A percentile compares a stretch with the other conserved stretches of the same genome.
These are phyloP conservation scores for Penicillium freii DNA, from an alignment of 2,329 filamentous ascomycete genomes.

Conservation along the genomic window DNA sequence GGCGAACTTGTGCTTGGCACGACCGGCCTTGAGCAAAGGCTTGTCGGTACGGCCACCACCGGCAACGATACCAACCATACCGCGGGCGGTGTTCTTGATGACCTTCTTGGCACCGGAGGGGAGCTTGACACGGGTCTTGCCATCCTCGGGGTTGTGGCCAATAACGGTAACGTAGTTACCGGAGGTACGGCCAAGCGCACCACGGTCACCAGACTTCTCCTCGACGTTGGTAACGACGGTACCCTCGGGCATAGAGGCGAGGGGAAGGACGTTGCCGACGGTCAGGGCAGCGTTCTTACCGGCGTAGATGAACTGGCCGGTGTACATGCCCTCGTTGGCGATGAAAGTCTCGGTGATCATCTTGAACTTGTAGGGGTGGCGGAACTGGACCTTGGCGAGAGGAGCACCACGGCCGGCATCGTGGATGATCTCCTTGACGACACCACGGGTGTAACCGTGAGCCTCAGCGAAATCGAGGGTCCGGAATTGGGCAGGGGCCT, in stretches of 20 bases:
- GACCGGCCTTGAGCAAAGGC: constrained; percentile 98
- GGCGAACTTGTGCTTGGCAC: constrained; percentile 99
- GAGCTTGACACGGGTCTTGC: constrained; percentile 99
- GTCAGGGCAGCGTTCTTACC: constrained; percentile 97
- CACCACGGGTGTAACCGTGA: constrained; percentile 95
- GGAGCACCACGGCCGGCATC: constrained; percentile 97
- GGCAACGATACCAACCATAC: constrained; percentile 99
- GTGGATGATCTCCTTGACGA: constrained; percentile 99
- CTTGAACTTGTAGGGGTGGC: constrained; percentile 98
- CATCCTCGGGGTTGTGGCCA: constrained; percentile 97
- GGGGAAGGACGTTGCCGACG: constrained; percentile 95
- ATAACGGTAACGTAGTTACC: constrained; percentile 99
- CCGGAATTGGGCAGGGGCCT: constrained; percentile 93
- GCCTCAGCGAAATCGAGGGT: constrained; percentile 94
- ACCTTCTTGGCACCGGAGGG: constrained; percentile 99
- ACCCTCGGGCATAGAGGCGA: constrained; percentile 95
- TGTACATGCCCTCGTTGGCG: constrained; percentile 99
- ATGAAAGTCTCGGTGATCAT: constrained; percentile 98
- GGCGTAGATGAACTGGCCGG: constrained; percentile 99
- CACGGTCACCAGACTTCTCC: constrained; percentile 97
- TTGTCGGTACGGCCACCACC: constrained; percentile 99
- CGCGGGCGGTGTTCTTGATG: constrained; percentile 83
- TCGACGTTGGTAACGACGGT: constrained; percentile 99
- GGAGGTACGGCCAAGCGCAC: constrained; percentile 91
- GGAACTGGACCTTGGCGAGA: constrained; percentile 94